A percentile compares a stretch with the other conserved stretches of the same genome.
These are phyloP conservation scores for Blastocystis sp. DNA, from an alignment of 352 stramenopile species.

Conservation along the genomic window DNA sequence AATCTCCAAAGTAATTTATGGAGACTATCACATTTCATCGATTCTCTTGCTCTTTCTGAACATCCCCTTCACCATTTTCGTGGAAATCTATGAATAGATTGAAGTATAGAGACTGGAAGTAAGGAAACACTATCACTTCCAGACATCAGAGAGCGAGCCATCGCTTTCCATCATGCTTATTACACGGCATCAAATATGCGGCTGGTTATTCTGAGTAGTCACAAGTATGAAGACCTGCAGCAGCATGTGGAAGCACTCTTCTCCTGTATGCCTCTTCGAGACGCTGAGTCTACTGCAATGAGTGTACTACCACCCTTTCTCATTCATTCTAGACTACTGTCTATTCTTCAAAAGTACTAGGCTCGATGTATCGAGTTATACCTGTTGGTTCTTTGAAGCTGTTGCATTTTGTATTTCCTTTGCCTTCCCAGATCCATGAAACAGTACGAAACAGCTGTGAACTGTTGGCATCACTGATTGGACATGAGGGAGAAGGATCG, in stretches of 20 bases:
- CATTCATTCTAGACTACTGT: neutral
- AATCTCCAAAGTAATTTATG: constrained; percentile 70
- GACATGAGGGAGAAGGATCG: constrained; percentile 50
- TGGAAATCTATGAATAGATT: neutral
- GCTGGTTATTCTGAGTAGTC: constrained; percentile 4
- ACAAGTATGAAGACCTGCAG: neutral
- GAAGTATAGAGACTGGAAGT: constrained; percentile 13
- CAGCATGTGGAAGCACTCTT: constrained; percentile 1
- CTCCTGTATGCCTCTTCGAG: neutral
- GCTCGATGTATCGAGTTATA: constrained; percentile 9
- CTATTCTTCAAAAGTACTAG: neutral
- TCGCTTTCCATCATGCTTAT: constrained; percentile 37
- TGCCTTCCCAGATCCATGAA: constrained; percentile 28
- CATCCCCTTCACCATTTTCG: constrained; percentile 53
- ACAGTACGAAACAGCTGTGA: constrained; percentile 4
- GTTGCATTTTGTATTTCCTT: neutral
- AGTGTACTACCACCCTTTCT: neutral
- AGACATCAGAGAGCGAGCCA: constrained; percentile 21
- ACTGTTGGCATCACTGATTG: neutral
- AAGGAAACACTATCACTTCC: neutral
- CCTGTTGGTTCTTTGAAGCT: constrained; percentile 15
- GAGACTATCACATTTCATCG: constrained; percentile 13
- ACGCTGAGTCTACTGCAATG: neutral
- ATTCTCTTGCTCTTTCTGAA: neutral
- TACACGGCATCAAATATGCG: constrained; percentile 25